Percentiles rank a stretch among this genome's conserved stretches.
Conservation (phyloP, 345 rosid species). For the Jatropha curcas region DNA sequence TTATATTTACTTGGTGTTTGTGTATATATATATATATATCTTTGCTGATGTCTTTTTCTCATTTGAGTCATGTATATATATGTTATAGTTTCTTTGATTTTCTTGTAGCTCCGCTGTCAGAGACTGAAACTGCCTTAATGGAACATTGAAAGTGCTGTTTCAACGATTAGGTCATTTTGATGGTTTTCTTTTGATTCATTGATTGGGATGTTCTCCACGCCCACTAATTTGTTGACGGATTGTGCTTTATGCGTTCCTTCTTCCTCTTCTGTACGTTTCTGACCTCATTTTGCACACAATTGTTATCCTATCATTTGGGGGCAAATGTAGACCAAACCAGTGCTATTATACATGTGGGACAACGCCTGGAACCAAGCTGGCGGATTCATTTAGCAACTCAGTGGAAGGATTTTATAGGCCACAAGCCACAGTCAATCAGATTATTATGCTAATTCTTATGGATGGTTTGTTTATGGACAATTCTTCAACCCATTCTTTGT, state of each 20-base stretch:
- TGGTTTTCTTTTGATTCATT: slow-evolving; percentile 25
- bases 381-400: neutral
- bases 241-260: slow-evolving; percentile 22
- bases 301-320: slow-evolving; percentile 10
- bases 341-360: slow-evolving; percentile 20
- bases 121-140: slow-evolving; percentile 80
- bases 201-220: slow-evolving; percentile 26
- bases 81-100: slow-evolving; percentile 19
- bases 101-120: slow-evolving; percentile 79
- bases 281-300: slow-evolving; percentile 11
- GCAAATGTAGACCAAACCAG: slow-evolving; percentile 6
- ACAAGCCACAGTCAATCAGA: neutral
- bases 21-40: too few species aligned
- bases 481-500: slow-evolving; percentile 2
- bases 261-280: slow-evolving; percentile 11
- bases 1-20: too few species aligned
- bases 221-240: slow-evolving; percentile 21
- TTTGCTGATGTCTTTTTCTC: too few species aligned
- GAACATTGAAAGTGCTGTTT: slow-evolving; percentile 48
- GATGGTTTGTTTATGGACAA: neutral
- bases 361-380: slow-evolving; percentile 7
- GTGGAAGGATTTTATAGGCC: slow-evolving; percentile 7
- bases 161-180: slow-evolving; percentile 18
- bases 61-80: neutral
- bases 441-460: neutral